These are phyloP conservation scores for Zygotorulaspora florentina DNA, from an alignment of 805 yeast genomes.

Conservation along the genomic window DNA sequence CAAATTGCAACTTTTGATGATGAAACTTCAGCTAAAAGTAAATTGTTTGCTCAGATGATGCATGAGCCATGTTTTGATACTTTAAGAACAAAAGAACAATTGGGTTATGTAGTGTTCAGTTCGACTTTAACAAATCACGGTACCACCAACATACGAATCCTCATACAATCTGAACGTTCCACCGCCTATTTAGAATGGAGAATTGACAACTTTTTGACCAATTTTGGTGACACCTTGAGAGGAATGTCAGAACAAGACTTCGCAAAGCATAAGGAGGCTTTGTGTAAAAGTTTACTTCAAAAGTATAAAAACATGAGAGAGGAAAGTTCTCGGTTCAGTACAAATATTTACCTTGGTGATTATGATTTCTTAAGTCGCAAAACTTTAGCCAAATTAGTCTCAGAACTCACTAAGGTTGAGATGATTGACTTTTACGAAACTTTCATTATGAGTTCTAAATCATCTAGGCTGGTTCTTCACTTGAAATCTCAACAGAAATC, in stretches of 20 bases:
- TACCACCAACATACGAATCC: constrained; percentile 51
- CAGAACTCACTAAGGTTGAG: constrained; percentile 51
- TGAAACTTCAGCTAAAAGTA: constrained; percentile 47
- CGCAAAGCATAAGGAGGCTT: constrained; percentile 61
- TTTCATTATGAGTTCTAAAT: constrained; percentile 37
- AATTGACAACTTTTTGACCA: constrained; percentile 59
- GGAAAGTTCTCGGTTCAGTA: constrained; percentile 64
- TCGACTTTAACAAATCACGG: constrained; percentile 67
- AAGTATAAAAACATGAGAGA: constrained; percentile 75
- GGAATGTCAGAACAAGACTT: constrained; percentile 62
- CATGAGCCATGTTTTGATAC: constrained; percentile 88
- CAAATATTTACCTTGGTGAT: constrained; percentile 66
- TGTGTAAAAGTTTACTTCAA: constrained; percentile 60
- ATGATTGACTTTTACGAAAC: constrained; percentile 51
- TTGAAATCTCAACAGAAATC: constrained; percentile 48
- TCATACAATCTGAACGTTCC: constrained; percentile 80
- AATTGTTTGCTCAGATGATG: constrained; percentile 65
- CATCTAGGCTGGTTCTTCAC: constrained; percentile 53
- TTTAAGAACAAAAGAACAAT: constrained; percentile 87
- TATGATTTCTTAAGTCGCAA: constrained; percentile 66
- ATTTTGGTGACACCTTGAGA: constrained; percentile 44
- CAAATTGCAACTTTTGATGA: constrained; percentile 59
- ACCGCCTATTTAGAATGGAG: constrained; percentile 71
- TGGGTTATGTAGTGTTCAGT: constrained; percentile 90
- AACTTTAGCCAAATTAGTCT: constrained; percentile 53